Evolutionary conservation across 2,329 filamentous ascomycete genomes (phyloP).

Genomic region (Botryosphaeria dothidea): DNA sequence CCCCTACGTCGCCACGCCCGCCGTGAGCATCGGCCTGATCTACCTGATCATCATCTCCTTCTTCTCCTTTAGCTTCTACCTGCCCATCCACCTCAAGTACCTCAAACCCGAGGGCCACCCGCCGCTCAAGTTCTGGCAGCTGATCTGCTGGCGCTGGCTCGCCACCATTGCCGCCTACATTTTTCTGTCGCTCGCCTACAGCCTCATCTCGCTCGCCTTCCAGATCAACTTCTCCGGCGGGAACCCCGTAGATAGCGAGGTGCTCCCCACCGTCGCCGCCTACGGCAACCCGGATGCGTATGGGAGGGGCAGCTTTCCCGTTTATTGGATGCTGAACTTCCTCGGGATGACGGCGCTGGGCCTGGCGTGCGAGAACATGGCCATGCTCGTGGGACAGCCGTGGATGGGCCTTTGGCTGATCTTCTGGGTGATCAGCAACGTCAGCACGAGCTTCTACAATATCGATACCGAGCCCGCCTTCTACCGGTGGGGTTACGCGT

Average conservation of each 20-base stretch:
- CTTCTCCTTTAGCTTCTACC: conserved; percentile 66
- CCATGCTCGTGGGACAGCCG: conserved; percentile 62
- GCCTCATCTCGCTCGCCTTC: conserved; percentile 63
- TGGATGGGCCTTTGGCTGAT: conserved; percentile 66
- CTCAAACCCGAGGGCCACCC: conserved; percentile 55
- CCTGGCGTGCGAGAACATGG: conserved; percentile 65
- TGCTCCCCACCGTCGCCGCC: conserved; percentile 36
- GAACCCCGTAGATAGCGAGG: conserved; percentile 49
- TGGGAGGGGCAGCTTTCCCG: conserved; percentile 58
- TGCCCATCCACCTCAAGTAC: conserved; percentile 64
- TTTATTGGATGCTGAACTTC: conserved; percentile 67
- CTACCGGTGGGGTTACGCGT: conserved; percentile 64
- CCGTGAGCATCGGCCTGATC: conserved; percentile 64
- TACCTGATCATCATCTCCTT: conserved; percentile 69
- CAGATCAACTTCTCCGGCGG: conserved; percentile 56
- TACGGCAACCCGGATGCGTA: conserved; percentile 54
- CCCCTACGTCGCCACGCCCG: conserved; percentile 56
- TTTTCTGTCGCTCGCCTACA: conserved; percentile 64
- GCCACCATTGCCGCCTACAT: conserved; percentile 61
- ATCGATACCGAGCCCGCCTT: conserved; percentile 61
- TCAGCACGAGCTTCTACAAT: conserved; percentile 60
- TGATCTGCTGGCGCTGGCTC: conserved; percentile 59
- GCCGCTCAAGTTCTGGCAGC: conserved; percentile 58
- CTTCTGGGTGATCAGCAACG: conserved; percentile 69
- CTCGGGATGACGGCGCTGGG: conserved; percentile 64